Conservation (phyloP, 257 asterid species). For the Solanum sitiens region DNA sequence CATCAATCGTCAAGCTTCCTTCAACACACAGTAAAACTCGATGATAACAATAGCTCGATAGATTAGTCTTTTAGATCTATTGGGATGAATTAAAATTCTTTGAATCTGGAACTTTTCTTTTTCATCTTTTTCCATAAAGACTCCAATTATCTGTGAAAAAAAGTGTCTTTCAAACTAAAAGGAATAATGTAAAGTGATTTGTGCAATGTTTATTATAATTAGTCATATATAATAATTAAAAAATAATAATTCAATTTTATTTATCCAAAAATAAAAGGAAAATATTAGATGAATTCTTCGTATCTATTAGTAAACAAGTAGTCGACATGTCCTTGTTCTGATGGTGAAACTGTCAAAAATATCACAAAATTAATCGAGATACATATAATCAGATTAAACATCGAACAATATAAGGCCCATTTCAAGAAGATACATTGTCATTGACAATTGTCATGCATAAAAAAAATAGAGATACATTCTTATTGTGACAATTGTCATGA, state of each 20-base stretch:
- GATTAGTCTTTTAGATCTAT: not conserved
- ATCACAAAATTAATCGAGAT: not conserved
- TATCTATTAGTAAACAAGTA: not conserved
- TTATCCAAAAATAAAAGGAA: not conserved
- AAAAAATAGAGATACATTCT: not conserved
- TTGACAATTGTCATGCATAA: not conserved
- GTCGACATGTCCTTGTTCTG: not conserved
- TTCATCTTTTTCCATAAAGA: not conserved
- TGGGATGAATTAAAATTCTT: not conserved
- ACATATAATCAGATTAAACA: fast-evolving
- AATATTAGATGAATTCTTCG: not conserved
- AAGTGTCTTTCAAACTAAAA: not conserved
- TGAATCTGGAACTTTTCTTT: not conserved
- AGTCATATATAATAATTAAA: not conserved
- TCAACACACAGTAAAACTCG: not conserved
- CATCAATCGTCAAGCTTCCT: too few relatives aligned
- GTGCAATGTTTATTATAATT: not conserved
- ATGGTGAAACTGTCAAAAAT: not conserved
- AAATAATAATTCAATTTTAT: not conserved
- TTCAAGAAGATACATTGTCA: not conserved
- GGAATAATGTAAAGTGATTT: not conserved
- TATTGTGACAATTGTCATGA: constrained; percentile 13
- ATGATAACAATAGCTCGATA: not conserved
- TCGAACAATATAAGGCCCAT: not conserved
- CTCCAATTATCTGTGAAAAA: not conserved